A percentile compares a stretch with the other conserved stretches of the same genome.
phyloP scores from a whole-genome alignment of 495 filamentous ascomycete species.

The Aspergillus heteromorphus region DNA sequence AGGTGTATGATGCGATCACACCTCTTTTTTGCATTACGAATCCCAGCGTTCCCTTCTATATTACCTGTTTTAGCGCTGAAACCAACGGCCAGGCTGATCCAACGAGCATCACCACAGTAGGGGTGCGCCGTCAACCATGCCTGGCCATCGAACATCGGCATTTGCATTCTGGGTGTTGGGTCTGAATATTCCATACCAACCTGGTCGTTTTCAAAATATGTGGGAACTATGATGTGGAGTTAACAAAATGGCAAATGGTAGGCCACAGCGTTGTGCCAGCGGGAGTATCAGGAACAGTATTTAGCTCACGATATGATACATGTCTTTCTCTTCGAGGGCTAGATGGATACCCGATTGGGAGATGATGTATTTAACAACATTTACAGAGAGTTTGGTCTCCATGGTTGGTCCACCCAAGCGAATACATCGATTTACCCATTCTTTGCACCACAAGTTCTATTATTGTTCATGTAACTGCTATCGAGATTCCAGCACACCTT shows the following conservation, averaged over 20 bases:
- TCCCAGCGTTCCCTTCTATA: constrained; percentile 9
- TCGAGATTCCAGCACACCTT: neutral
- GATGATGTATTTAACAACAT: constrained; percentile 12
- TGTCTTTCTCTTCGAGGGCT: constrained; percentile 2
- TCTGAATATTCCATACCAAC: neutral
- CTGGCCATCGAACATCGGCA: constrained; percentile 11
- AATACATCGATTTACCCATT: neutral
- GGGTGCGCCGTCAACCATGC: constrained; percentile 4
- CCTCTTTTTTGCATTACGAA: constrained; percentile 14
- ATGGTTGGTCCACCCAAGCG: neutral
- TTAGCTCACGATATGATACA: neutral
- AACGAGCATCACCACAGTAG: constrained; percentile 1
- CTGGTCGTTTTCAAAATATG: neutral
- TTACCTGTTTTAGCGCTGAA: constrained; percentile 7
- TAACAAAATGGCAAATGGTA: constrained; percentile 9
- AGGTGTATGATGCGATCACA: constrained; percentile 21
- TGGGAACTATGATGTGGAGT: constrained; percentile 10
- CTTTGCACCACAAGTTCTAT: too few relatives aligned
- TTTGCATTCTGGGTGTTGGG: constrained; percentile 22
- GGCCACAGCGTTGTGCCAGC: constrained; percentile 10
- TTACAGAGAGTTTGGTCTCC: constrained; percentile 3
- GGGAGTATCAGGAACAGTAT: constrained; percentile 7
- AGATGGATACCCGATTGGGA: constrained; percentile 9
- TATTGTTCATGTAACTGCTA: neutral
- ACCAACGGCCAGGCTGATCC: neutral